Base-by-base conservation (phyloP, 768 basidiomycete genomes). In the Mycena haematopus region DNA sequence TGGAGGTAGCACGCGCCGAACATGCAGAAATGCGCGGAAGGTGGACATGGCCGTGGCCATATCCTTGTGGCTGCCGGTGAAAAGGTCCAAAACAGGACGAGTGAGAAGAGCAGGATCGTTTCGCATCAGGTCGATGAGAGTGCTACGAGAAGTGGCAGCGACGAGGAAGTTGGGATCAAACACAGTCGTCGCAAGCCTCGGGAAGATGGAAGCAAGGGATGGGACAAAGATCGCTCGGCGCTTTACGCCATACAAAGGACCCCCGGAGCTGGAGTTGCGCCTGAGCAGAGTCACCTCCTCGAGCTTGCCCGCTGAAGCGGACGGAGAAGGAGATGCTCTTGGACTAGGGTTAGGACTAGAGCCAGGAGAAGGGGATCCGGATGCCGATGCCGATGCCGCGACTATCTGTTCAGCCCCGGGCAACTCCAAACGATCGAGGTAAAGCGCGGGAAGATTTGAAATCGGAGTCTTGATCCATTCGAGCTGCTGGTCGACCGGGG, bases 61-160 rank as follows among this genome's bases (percentile, higher is more conserved):
- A 49, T 84, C 80, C 46, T 78, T 77, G 35, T 81, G 76, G 22
- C 85, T 80, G 11, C 82, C 84, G 4, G 80, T 78, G 19, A 92
- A 75, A 19, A 82, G 73, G 65, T 90, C 89, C 49, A 91, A 77
- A 15, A 86, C 74, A 21, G 88, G 84, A 11, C 90, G 83, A 14
- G 83, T 78, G 29, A 92, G 75, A n/a, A 91, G 76, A 17, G 79
- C 79, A 6, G 91, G 87, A 67, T 93, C 91, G 68, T 91, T 89
- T 22, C 90, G 82, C 85, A 92, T 87, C 50, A 89, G 73, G 61
- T 90, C 87, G 17, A 89, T 66, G 44, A 92, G 69, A 6, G 84
- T 76, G 27, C 79, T 79, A 45, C 86, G 82, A 22, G 91, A 86
- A 3, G 83, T 77, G 29, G 78, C 81, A 13, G 88, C 82, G 27